These are phyloP conservation scores for Hordeum marinum DNA, from an alignment of 176 grass and related monocot species.

Conservation along the genomic window DNA sequence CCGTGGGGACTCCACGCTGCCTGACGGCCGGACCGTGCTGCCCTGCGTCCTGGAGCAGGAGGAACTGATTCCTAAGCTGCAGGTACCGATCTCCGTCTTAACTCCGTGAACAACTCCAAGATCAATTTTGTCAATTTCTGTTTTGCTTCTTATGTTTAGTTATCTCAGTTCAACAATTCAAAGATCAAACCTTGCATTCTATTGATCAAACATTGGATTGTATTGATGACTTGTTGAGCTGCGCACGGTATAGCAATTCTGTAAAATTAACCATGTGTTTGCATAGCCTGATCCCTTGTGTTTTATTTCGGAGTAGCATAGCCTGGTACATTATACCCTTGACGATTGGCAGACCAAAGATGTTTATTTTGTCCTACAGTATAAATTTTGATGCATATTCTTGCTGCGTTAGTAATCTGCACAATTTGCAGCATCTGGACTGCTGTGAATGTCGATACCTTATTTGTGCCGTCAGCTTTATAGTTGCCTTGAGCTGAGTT, in stretches of 20 bases:
- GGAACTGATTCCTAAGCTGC: constrained; percentile 37
- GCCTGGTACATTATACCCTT: not conserved
- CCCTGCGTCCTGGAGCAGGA: constrained; percentile 37
- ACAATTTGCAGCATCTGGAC: not conserved
- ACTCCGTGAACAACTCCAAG: not conserved
- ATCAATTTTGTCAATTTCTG: not conserved
- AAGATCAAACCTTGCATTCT: not conserved
- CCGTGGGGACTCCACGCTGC: not conserved
- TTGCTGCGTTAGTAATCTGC: not conserved
- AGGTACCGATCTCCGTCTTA: constrained; percentile 25
- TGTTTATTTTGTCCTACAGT: not conserved
- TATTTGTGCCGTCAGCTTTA: not conserved
- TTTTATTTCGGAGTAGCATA: not conserved
- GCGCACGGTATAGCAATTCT: not conserved
- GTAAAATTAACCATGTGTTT: not conserved
- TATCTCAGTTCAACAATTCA: not conserved
- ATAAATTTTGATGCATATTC: no score
- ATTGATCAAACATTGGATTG: not conserved
- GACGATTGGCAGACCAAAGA: no score
- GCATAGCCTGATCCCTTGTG: not conserved
- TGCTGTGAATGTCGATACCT: not conserved
- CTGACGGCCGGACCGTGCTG: not conserved
- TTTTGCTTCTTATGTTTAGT: not conserved
- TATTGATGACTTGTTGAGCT: not conserved
- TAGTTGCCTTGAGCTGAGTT: not conserved